Base-by-base conservation (phyloP, 2,329 filamentous ascomycete species). In the Aschersonia sp. region DNA sequence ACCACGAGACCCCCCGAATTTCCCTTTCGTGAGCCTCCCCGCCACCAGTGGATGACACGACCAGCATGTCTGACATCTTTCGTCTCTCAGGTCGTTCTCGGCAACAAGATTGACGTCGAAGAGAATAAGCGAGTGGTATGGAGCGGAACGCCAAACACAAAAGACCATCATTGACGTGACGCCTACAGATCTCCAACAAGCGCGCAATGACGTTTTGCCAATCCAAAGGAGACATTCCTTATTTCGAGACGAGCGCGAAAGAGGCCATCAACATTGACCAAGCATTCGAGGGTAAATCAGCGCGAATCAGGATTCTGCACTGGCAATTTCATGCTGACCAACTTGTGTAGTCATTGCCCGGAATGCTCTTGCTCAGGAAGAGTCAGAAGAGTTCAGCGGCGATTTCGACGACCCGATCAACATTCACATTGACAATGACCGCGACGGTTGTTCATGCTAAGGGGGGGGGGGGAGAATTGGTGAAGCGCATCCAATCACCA, bases 171-270 rank as follows among this genome's bases (percentile, higher is more conserved):
- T 37, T 31, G 32, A 39, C 31, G 31, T 29, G 32, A 8, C 12
- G 2, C 8, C 4, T n/a, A 22, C 48, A 87, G 83, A 94, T 98
- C 58, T 94, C 87, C 32, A 89, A 84, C 59, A 97, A 97, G 77
- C 79, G 92, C 53, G 92, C 92, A 50, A 89, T 90, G 79, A 89
- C 90, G 11, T 98, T 95, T 66, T 98, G 92, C 67, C 88, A 95
- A 66, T 94, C 87, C 49, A 95, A 97, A 69, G 90, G 90, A 44
- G 87, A 87, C 50, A 95, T 98, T 54, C 92, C 92, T 14, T 98
- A 98, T 68, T 98, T 98, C 61, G 92, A 98, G 78, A 98, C 92
- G 14, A 95, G 89, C 67, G 92, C 92, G 51, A 98, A 98, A 73
- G 92, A 98, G 67, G 92, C 90, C 51, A 84, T 95, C 68, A 98